Base-by-base conservation (phyloP, 106 monocot species). In the Narthecium ossifragum region DNA sequence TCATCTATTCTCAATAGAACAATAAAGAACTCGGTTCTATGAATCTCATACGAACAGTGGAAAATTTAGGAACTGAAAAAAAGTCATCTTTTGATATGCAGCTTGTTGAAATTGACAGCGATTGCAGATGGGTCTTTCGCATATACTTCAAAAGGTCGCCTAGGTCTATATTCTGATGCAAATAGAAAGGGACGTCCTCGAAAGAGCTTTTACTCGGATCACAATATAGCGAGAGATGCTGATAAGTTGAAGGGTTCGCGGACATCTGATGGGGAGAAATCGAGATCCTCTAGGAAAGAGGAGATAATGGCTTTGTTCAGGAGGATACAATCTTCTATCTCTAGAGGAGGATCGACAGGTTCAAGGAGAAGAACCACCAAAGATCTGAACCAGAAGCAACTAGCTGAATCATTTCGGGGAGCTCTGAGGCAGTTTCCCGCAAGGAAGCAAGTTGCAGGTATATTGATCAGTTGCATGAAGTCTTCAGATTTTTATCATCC, bases 91-190 rank as follows among this genome's bases (percentile, higher is more conserved):
- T 80, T 73, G 80, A 80, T n/a, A n/a, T 85, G 73, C 80, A 80
- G 77, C 76, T 80, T 58, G 68, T 66, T 85, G 77, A 75, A 78
- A 38, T 79, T 79, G 65, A 55, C 64, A 85, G 69, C 79, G 75
- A 74, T 70, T 85, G 66, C 80, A 80, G 73, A 72, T 85, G 56
- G 55, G 4, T 4, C 36, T 73, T 26, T 55, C 30, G 24, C 10
- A 34, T n/a, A 37, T 50, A 25, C 65, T 26, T 38, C 51, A 46
- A 57, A 23, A 28, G 34, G 4, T n/a, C 12, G 26, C 24, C 33
- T 60, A 48, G 21, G 47, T 36, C 15, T 53, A 28, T 7, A 26
- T 58, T 6, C 48, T 5, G 89, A 89, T 53, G 81, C 57, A 57
- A 78, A 55, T 27, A 59, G 78, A 55, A 71, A 55, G 34, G 60